Evolutionary conservation across 768 basidiomycete species (phyloP), one percentile per base, ranked within the genome.

Genomic region (Leccinum disarticulatum): DNA sequence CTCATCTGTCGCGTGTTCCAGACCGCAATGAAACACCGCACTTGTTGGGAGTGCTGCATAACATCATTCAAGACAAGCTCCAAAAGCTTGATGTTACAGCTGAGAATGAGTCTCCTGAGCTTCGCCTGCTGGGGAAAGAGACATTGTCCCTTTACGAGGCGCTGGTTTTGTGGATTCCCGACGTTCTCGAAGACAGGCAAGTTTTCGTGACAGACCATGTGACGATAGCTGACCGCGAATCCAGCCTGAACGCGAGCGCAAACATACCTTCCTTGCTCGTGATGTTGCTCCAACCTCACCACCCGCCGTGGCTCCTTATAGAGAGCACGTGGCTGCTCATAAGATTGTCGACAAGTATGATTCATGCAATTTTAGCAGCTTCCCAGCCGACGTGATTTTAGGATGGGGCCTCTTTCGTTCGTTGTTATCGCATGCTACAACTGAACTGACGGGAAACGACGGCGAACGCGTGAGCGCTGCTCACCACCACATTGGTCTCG

Each of bases 141-240:
- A 73, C 73, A 0, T 56, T 85, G 2, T 73, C 73, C 7, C 73
- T 90, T 14, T 70, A 88, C 14, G 85, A 89, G 66, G 75, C 78
- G 0, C 62, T 90, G 31, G 80, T 79, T 56, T 83, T 80, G 76
- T 76, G 76, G 57, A 68, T 76, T 30, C 72, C 80, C 2, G 78
- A 80, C 14, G 80, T 82, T 13, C 63, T 75, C 7, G 75, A 79
- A 28, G 65, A 76, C 41, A 66, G 66, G 80, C 76, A 55, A 38
- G 74, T 55, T 9, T 50, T 30, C 28, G 2, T 55, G 14, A 55
- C n/a, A 49, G 19, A 28, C 14, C 6, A 11, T 28, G 54, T 4
- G 27, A 6, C 27, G 15, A 4, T 51, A 8, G 33, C 55, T 64
- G 33, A 63, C 6, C 28, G 3, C 25, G 14, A 19, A 27, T 33